phyloP scores from a whole-genome alignment of 1,284 basidiomycete genomes.

The Cystobasidium pallidum region DNA sequence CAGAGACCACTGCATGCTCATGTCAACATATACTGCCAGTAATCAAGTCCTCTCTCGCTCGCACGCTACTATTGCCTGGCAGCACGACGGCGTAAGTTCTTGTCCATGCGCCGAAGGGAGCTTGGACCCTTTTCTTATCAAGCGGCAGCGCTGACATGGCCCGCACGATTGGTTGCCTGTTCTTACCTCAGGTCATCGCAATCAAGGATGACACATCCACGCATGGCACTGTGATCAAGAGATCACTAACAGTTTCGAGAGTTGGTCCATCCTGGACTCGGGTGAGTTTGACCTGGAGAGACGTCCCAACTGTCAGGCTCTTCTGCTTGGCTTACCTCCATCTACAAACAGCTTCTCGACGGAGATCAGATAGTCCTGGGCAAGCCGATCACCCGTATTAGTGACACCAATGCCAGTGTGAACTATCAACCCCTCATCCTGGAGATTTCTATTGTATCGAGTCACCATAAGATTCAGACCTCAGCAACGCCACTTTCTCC shows the following conservation, averaged over 20 bases:
- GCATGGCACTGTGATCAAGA: constrained; percentile 21
- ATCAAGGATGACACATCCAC: constrained; percentile 31
- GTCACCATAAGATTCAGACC: too few species aligned
- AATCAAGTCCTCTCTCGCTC: constrained; percentile 33
- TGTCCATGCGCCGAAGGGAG: not conserved
- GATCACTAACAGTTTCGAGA: not conserved
- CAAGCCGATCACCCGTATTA: constrained; percentile 22
- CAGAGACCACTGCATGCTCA: not conserved
- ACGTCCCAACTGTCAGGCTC: not conserved
- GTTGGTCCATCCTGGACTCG: not conserved
- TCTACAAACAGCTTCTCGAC: constrained; percentile 18
- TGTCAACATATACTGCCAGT: not conserved
- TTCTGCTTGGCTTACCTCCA: not conserved
- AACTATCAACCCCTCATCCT: constrained; percentile 10
- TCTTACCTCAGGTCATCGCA: not conserved
- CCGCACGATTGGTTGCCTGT: not conserved
- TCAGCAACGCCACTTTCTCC: not conserved
- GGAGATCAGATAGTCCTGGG: constrained; percentile 22
- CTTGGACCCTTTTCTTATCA: constrained; percentile 15
- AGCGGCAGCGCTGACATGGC: too few species aligned
- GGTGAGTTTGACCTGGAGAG: not conserved
- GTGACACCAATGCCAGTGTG: not conserved
- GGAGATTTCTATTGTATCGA: not conserved
- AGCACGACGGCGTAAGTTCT: constrained; percentile 13
- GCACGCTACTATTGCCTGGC: constrained; percentile 32